phyloP scores from a whole-genome alignment of 768 basidiomycete genomes.

The Phylloporus sp. region DNA sequence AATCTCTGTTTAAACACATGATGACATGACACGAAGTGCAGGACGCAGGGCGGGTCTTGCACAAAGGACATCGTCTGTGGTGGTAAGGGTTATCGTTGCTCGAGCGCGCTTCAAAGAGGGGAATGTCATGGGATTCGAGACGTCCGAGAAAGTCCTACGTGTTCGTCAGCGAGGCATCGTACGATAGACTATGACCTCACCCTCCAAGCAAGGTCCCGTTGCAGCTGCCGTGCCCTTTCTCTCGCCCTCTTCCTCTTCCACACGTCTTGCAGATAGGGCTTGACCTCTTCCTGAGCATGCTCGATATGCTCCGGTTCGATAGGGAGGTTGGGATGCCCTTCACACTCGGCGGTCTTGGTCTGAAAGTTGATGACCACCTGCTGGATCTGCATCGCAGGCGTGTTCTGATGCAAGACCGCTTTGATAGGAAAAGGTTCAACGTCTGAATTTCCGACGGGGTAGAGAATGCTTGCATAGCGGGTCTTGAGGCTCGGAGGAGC shows the following conservation, averaged over 20 bases:
- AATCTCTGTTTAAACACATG: constrained; percentile 18
- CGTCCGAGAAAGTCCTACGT: constrained; percentile 16
- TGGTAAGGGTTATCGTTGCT: not conserved
- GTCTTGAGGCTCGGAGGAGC: not conserved
- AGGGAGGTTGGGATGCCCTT: constrained; percentile 12
- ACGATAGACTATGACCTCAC: not conserved
- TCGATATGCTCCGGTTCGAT: constrained; percentile 19
- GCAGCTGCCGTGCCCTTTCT: constrained; percentile 1
- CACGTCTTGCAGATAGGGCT: constrained; percentile 8
- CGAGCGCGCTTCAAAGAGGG: not conserved
- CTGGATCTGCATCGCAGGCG: constrained; percentile 2
- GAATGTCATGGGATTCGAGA: constrained; percentile 10
- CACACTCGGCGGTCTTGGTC: constrained; percentile 10
- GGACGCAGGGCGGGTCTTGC: not conserved
- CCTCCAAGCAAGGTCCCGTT: constrained; percentile 9
- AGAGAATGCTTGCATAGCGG: constrained; percentile 17
- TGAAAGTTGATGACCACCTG: constrained; percentile 18
- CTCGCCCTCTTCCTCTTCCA: constrained; percentile 7
- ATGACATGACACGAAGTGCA: constrained; percentile 10
- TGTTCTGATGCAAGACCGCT: constrained; percentile 13
- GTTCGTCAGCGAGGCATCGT: not conserved
- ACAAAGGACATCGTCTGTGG: constrained; percentile 12
- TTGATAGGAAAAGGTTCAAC: constrained; percentile 7
- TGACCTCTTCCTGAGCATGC: constrained; percentile 10
- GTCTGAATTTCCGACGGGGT: constrained; percentile 3